These are phyloP conservation scores for Cladosporium sp. DNA, from an alignment of 2,329 filamentous ascomycete species.

Conservation along the genomic window DNA sequence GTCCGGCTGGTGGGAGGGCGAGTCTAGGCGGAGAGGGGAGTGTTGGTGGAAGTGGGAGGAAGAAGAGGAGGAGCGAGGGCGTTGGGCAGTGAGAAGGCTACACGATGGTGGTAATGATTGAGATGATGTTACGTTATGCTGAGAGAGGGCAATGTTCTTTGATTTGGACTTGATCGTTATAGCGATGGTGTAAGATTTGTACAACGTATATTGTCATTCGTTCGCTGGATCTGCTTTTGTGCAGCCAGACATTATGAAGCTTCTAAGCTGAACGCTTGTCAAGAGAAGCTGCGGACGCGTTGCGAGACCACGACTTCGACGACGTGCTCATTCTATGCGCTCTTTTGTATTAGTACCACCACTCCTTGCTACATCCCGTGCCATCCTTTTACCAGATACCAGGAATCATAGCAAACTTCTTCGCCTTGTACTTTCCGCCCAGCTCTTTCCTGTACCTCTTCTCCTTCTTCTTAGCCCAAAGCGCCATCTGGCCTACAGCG, in stretches of 20 bases:
- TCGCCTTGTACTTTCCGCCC: slow-evolving; percentile 90
- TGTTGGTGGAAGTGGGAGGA: slow-evolving; percentile 3
- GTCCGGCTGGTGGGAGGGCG: background rate
- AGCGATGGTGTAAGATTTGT: background rate
- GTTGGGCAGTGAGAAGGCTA: background rate
- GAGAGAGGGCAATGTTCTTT: background rate
- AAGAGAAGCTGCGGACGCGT: too few relatives aligned
- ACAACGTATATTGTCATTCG: background rate
- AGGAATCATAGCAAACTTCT: slow-evolving; percentile 78
- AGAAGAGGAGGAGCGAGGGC: slow-evolving; percentile 9
- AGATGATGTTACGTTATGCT: background rate
- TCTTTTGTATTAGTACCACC: background rate
- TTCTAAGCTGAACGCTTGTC: too few relatives aligned
- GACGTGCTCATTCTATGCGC: background rate
- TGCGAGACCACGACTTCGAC: background rate
- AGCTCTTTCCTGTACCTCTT: slow-evolving; percentile 84
- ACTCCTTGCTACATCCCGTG: background rate
- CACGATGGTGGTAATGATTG: background rate
- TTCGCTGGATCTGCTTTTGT: background rate
- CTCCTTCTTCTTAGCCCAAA: slow-evolving; percentile 92
- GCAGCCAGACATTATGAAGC: background rate
- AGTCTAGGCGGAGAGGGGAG: background rate
- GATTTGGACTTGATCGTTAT: background rate
- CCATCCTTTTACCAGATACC: slow-evolving; percentile 56
- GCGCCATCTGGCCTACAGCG: slow-evolving; percentile 73